These are phyloP conservation scores for Rubia peregrina DNA, from an alignment of 305 asterid genomes.

Conservation along the genomic window DNA sequence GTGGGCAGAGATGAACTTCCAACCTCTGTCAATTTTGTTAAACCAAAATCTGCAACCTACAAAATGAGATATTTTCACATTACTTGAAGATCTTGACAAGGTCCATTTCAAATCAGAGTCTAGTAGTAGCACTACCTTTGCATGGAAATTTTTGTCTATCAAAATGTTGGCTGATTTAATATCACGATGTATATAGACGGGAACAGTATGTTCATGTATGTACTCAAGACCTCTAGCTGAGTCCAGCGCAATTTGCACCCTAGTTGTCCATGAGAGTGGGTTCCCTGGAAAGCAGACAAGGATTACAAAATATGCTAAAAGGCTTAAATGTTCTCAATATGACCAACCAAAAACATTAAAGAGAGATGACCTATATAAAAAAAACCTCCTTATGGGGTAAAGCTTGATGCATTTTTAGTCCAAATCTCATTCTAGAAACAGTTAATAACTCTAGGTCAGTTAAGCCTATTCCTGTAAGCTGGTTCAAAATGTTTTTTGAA, in stretches of 20 bases:
- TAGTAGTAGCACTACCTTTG: constrained; percentile 47
- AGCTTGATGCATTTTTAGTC: neutral
- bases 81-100: constrained; percentile 15
- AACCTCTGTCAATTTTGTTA: constrained; percentile 83
- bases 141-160: constrained; percentile 80
- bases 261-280: constrained; percentile 74
- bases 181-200: constrained; percentile 91
- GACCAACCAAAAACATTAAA: neutral
- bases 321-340: constrained; percentile 7
- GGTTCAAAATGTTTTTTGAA: neutral
- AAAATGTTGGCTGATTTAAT: constrained; percentile 89
- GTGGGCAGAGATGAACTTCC: constrained; percentile 76
- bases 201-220: constrained; percentile 93
- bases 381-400: neutral
- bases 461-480: neutral
- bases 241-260: constrained; percentile 92
- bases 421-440: neutral
- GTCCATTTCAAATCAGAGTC: constrained; percentile 15
- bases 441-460: neutral
- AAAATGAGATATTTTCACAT: constrained; percentile 13
- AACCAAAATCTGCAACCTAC: constrained; percentile 96
- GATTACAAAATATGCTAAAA: neutral
- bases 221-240: constrained; percentile 97
- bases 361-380: neutral
- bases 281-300: constrained; percentile 35